Evolutionary conservation across 2,329 filamentous ascomycete species (phyloP).

Genomic region (Gremmenia infestans): DNA sequence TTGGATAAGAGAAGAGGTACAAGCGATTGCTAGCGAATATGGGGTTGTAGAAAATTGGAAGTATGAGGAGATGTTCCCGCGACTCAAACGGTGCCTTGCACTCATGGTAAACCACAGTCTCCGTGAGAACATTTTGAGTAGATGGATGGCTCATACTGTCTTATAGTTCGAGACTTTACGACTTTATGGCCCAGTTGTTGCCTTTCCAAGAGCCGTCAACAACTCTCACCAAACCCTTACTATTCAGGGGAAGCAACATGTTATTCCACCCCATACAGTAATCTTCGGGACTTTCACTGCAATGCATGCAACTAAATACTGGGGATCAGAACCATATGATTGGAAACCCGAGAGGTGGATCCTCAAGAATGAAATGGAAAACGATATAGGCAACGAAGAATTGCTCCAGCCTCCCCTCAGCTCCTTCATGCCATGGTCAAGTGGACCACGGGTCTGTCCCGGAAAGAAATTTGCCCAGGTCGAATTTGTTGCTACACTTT

Average conservation of each 20-base stretch:
- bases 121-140: background rate
- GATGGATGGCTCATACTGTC: background rate
- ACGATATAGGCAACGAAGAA: background rate
- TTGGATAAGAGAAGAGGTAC: conserved; percentile 22
- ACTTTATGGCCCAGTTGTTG: conserved; percentile 46
- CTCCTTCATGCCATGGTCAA: conserved; percentile 6
- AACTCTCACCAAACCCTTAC: conserved; percentile 7
- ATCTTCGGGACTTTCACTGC: conserved; percentile 12
- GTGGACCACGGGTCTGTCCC: conserved; percentile 9
- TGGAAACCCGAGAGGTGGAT: conserved; percentile 10
- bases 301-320: conserved; percentile 27
- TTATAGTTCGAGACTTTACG: conserved; percentile 43
- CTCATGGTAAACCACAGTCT: conserved; percentile 28
- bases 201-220: conserved; percentile 44
- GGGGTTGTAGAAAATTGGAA: conserved; percentile 28
- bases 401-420: background rate
- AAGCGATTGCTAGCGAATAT: conserved; percentile 21
- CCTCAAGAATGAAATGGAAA: background rate
- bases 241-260: conserved; percentile 3
- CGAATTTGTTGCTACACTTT: conserved; percentile 13
- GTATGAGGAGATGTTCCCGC: conserved; percentile 36
- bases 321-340: conserved; percentile 6
- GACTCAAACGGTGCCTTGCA: conserved; percentile 37
- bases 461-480: conserved; percentile 13
- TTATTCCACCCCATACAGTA: conserved; percentile 25